Conservation (phyloP, 257 asterid genomes). For the Euphrasia confusa region DNA sequence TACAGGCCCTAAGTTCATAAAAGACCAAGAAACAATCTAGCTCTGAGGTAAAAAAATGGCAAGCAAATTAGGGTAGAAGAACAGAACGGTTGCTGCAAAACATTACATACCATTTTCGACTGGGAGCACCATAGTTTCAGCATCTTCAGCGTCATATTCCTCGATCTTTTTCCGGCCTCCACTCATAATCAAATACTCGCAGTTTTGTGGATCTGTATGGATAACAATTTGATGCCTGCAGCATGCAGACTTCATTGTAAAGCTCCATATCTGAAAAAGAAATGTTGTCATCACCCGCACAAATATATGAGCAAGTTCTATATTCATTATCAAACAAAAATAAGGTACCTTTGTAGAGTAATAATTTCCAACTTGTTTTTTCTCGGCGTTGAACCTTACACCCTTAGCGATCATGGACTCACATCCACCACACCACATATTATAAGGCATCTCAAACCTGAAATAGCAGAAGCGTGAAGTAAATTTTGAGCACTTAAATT, state of each 20-base stretch:
- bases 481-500: not conserved
- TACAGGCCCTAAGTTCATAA: too few species aligned
- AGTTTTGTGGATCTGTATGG: conserved; percentile 90
- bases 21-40: too few species aligned
- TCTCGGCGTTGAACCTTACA: conserved; percentile 96
- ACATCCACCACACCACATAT: conserved; percentile 98
- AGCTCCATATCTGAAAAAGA: conserved; percentile 84
- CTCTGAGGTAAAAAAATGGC: too few species aligned
- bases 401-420: conserved; percentile 98
- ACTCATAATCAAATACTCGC: conserved; percentile 66
- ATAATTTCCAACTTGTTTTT: conserved; percentile 94
- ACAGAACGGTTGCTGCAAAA: not conserved
- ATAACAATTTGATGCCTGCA: conserved; percentile 86
- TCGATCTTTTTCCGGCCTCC: conserved; percentile 79
- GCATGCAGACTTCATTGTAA: conserved; percentile 93
- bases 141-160: conserved; percentile 92
- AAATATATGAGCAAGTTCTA: not conserved
- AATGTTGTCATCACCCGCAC: not conserved
- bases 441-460: conserved; percentile 96
- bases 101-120: conserved; percentile 62
- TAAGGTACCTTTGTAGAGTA: conserved; percentile 73
- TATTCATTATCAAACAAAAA: not conserved
- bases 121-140: conserved; percentile 77
- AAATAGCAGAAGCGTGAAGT: conserved; percentile 7
- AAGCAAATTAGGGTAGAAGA: not conserved